Evolutionary conservation across 2,329 filamentous ascomycete genomes (phyloP), one percentile per base, ranked within the genome.

Genomic region (Sporothrix pallida): DNA sequence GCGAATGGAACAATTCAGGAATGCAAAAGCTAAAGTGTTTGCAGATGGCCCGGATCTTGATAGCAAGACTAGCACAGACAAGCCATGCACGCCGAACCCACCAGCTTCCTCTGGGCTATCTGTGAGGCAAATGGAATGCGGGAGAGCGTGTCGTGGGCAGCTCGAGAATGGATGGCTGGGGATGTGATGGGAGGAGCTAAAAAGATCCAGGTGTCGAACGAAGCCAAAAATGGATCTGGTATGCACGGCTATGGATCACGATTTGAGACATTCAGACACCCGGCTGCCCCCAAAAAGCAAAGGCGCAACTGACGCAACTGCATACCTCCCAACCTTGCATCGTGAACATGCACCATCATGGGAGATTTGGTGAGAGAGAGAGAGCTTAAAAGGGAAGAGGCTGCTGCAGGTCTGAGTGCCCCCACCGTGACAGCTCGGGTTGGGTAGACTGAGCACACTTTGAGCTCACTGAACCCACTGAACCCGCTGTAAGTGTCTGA

Each of bases 11-110:
- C 26, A 48, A 67, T 26, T n/a, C 44, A 17, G 63, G 63, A 67
- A 67, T 67, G 63, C 63, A 67, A 67, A 50, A 50, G 3, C 63
- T 50, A 67, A 68, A 50, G 63, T 68, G 63, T 4, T 50, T 20
- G 44, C 63, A 50, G 63, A 7, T 7, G 31, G 31, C 31, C 31
- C 7, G 31, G 31, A 37, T 37, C 31, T 37, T 37, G 31, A 37
- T 37, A 7, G 31, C 31, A 37, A 5, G 31, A 37, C 31, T 37
- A 37, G 4, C 31, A 37, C 20, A 48, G 13, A 26, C 31, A 9
- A 12, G n/a, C 37, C 44, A 31, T 10, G 42, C n/a, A 31, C n/a
- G 20, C 15, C 13, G 23, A 68, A 50, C 13, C 46, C 63, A 50
- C 42, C 9, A 46, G 23, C 31, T 5, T 7, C 4, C 4, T 37